Conservation (phyloP, 192 early-diverging fungal species). For the Coemansia sp. region DNA sequence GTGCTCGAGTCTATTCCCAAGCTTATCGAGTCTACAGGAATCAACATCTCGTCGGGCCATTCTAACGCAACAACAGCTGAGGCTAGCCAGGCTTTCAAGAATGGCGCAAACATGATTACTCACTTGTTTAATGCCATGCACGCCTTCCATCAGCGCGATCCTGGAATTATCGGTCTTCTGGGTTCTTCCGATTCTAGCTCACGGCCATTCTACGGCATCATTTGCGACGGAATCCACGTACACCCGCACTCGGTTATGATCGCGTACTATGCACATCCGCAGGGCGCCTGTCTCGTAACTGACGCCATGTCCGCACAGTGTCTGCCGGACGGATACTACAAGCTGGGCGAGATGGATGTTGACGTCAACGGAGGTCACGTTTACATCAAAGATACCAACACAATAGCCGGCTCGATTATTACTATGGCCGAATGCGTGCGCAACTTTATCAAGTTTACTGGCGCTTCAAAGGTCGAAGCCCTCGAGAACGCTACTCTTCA, state of each 20-base stretch:
- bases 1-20: conserved; percentile 59
- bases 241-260: conserved; percentile 79
- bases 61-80: conserved; percentile 63
- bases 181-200: conserved; percentile 44
- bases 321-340: conserved; percentile 66
- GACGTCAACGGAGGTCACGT: conserved; percentile 61
- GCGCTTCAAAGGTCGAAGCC: conserved; percentile 72
- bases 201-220: conserved; percentile 80
- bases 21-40: conserved; percentile 59
- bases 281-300: conserved; percentile 74
- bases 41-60: conserved; percentile 68
- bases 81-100: conserved; percentile 59
- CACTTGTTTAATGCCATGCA: conserved; percentile 89
- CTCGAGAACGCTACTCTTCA: conserved; percentile 77
- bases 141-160: conserved; percentile 84
- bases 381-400: conserved; percentile 72
- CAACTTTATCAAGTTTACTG: conserved; percentile 77
- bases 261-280: conserved; percentile 76
- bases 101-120: conserved; percentile 71
- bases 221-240: conserved; percentile 81
- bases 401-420: conserved; percentile 69
- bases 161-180: conserved; percentile 76
- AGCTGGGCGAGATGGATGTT: conserved; percentile 66
- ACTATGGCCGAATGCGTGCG: conserved; percentile 71
- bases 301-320: conserved; percentile 79